These are phyloP conservation scores for Leccinum laetum DNA, from an alignment of 1,284 basidiomycete genomes.

Conservation along the genomic window DNA sequence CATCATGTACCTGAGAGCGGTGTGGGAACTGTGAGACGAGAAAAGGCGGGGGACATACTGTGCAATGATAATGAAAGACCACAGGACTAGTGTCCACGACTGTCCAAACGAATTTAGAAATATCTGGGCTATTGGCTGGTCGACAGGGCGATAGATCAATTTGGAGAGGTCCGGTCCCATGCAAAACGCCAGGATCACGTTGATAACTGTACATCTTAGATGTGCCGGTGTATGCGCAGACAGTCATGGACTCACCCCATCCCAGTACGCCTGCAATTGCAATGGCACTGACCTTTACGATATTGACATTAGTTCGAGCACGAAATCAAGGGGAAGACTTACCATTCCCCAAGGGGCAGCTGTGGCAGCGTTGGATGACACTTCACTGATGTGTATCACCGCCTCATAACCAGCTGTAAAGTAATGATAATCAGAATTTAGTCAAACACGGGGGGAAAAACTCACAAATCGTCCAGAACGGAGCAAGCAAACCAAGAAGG, in stretches of 20 bases:
- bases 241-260: background rate
- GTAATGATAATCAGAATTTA: background rate
- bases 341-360: background rate
- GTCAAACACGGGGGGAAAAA: too few relatives aligned
- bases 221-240: background rate
- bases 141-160: background rate
- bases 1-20: background rate
- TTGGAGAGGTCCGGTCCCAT: background rate
- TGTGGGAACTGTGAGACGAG: background rate
- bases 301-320: background rate
- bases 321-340: background rate
- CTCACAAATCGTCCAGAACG: background rate
- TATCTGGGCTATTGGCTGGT: background rate
- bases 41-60: conserved; percentile 16
- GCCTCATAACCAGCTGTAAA: background rate
- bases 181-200: background rate
- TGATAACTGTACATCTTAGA: background rate
- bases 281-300: background rate
- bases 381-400: background rate
- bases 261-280: background rate
- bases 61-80: conserved; percentile 23
- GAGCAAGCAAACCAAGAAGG: background rate
- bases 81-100: conserved; percentile 3
- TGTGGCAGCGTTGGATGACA: background rate
- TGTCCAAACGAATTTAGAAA: background rate